Evolutionary conservation across 169 alveolate species (phyloP).

Genomic region (Cryptosporidium canis): DNA sequence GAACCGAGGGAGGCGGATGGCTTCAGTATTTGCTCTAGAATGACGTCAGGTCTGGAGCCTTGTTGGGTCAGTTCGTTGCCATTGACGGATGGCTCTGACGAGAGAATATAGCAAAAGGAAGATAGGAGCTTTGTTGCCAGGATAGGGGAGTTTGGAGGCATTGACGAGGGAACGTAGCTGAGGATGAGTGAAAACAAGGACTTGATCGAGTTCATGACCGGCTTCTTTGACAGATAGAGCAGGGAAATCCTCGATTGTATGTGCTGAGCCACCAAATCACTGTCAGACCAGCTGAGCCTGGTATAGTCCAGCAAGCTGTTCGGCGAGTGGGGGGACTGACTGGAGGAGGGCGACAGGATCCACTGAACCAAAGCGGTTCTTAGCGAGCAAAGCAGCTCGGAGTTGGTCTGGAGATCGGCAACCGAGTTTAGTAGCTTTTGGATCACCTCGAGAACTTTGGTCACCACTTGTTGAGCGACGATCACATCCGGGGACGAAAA

Average conservation of each 20-base stretch:
- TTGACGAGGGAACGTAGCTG: constrained; percentile 15
- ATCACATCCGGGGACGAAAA: constrained; percentile 37
- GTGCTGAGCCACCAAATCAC: constrained; percentile 28
- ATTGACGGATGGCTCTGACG: neutral
- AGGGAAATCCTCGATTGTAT: neutral
- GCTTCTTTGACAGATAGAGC: constrained; percentile 20
- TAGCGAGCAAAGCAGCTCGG: constrained; percentile 21
- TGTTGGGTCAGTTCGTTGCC: neutral
- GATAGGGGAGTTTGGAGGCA: constrained; percentile 19
- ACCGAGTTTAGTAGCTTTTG: constrained; percentile 3
- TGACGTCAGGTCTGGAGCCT: neutral
- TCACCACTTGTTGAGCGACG: constrained; percentile 42
- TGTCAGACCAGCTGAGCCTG: constrained; percentile 24
- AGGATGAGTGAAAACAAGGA: constrained; percentile 14
- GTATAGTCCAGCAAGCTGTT: constrained; percentile 6
- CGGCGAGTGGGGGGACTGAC: neutral
- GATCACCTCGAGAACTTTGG: constrained; percentile 26
- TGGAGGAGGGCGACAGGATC: constrained; percentile 29
- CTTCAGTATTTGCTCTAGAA: constrained; percentile 38
- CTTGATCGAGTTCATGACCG: constrained; percentile 38
- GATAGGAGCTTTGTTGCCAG: constrained; percentile 47
- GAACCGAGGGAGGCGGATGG: constrained; percentile 42
- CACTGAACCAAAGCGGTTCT: constrained; percentile 46
- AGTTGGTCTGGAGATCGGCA: neutral
- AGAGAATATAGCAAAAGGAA: constrained; percentile 46